Percentiles rank a stretch among this genome's conserved stretches.
These are phyloP conservation scores for Jacaranda copaia DNA, from an alignment of 257 asterid species.

Conservation along the genomic window DNA sequence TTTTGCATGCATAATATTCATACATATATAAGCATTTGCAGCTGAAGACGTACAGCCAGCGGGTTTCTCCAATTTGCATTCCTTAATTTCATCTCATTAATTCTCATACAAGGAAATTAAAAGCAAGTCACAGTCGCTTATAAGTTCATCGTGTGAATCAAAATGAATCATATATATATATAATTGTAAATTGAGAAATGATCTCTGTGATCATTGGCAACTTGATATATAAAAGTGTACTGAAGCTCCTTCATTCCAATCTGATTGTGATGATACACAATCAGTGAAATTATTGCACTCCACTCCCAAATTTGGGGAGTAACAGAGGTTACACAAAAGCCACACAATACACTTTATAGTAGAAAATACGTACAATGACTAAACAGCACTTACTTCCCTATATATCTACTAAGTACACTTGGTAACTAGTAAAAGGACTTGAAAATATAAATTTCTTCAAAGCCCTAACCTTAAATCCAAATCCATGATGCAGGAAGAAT, in stretches of 20 bases:
- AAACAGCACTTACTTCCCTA: not conserved
- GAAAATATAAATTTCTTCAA: conserved; percentile 34
- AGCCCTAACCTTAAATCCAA: conserved; percentile 73
- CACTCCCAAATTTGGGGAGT: conserved; percentile 25
- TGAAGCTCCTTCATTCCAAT: not conserved
- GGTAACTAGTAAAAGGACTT: not conserved
- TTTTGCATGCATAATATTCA: no score
- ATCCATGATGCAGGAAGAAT: conserved; percentile 31
- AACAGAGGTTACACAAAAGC: not conserved
- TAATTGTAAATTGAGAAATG: no score
- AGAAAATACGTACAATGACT: not conserved
- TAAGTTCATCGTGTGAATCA: no score
- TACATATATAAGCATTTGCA: no score
- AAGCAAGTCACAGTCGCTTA: no score
- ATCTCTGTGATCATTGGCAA: no score
- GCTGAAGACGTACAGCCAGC: no score
- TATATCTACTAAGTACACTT: conserved; percentile 6
- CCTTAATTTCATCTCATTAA: no score
- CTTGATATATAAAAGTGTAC: not conserved
- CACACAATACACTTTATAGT: not conserved
- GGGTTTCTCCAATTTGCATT: no score
- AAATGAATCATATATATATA: not conserved
- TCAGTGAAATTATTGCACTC: not conserved
- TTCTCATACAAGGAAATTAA: no score
- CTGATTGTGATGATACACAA: not conserved